Evolutionary conservation across 768 basidiomycete species (phyloP).

Genomic region (Boletus speciosus): DNA sequence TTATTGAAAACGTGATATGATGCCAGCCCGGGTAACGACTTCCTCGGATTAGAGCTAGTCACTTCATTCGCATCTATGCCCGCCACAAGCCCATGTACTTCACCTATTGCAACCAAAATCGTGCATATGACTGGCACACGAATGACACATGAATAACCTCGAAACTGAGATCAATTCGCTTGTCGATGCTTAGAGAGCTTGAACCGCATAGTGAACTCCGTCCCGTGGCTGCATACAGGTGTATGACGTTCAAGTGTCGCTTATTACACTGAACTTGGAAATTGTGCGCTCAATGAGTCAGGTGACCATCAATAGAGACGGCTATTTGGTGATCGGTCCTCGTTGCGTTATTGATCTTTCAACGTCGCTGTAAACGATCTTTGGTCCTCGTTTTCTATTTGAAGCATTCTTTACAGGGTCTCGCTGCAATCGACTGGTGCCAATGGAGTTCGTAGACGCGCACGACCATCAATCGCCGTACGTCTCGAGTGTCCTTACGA

Average conservation of each 20-base stretch:
- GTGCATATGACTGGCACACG: slow-evolving; percentile 25
- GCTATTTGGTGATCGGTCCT: neutral
- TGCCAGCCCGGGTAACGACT: slow-evolving; percentile 42
- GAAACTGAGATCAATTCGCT: neutral
- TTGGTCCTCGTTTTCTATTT: neutral
- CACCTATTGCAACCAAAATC: slow-evolving; percentile 28
- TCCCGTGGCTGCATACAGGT: neutral
- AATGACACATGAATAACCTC: neutral
- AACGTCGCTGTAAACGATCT: neutral
- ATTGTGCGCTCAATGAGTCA: neutral
- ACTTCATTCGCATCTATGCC: slow-evolving; percentile 20
- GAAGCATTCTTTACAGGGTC: neutral
- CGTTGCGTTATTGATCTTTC: neutral
- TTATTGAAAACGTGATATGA: slow-evolving; percentile 5
- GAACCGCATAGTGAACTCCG: neutral
- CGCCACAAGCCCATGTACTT: slow-evolving; percentile 36
- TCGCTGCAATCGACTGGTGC: neutral
- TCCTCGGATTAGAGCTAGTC: slow-evolving; percentile 35
- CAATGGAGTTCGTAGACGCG: neutral
- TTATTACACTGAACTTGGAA: neutral
- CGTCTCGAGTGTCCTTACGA: neutral
- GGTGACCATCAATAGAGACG: neutral
- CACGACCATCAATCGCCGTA: neutral
- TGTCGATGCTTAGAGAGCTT: neutral
- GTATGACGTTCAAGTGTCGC: neutral